These are phyloP conservation scores for Cladosporium oxysporum DNA, from an alignment of 2,329 filamentous ascomycete species.

Conservation along the genomic window DNA sequence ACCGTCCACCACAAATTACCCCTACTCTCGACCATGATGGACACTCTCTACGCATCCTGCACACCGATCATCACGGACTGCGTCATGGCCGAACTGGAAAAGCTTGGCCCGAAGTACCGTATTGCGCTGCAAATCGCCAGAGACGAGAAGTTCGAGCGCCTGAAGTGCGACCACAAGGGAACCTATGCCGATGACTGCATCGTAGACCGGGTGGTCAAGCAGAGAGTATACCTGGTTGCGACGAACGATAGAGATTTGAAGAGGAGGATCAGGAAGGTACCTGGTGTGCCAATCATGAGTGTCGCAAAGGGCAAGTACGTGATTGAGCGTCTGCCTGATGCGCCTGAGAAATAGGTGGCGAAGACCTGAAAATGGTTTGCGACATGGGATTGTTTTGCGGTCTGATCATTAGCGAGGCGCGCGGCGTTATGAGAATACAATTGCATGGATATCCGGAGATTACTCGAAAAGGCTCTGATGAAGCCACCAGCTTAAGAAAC, in stretches of 20 bases:
- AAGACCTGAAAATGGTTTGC: neutral
- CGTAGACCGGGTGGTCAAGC: constrained; percentile 48
- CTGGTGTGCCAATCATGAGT: constrained; percentile 74
- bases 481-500: neutral
- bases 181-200: constrained; percentile 83
- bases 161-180: constrained; percentile 89
- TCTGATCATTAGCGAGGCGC: constrained; percentile 22
- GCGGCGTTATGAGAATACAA: constrained; percentile 8
- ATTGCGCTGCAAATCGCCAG: constrained; percentile 82
- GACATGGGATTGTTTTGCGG: constrained; percentile 4
- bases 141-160: constrained; percentile 82
- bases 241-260: constrained; percentile 77
- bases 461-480: neutral
- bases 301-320: constrained; percentile 89
- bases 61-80: constrained; percentile 84
- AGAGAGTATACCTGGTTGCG: constrained; percentile 49
- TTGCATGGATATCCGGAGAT: constrained; percentile 13
- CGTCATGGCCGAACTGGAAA: constrained; percentile 83
- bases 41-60: constrained; percentile 88
- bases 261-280: constrained; percentile 79
- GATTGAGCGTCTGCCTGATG: constrained; percentile 86
- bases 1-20: constrained; percentile 90
- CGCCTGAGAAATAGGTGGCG: constrained; percentile 61
- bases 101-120: constrained; percentile 84
- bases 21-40: constrained; percentile 86